phyloP scores from a whole-genome alignment of 352 stramenopile genomes.

The Aphanomyces astaci region DNA sequence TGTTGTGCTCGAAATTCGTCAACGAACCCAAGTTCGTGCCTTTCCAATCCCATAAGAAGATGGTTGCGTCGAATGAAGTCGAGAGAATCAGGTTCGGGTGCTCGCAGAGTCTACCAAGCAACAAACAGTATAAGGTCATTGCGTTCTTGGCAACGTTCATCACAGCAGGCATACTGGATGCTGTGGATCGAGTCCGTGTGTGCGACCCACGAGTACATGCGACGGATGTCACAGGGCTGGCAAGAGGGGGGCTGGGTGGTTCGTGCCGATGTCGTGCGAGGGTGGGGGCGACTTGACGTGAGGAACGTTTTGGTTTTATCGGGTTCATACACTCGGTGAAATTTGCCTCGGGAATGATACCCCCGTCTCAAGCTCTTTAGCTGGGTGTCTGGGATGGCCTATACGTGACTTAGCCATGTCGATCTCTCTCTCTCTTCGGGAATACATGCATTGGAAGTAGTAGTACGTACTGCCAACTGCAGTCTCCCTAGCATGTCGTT shows the following conservation, averaged over 20 bases:
- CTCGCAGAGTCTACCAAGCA: slow-evolving; percentile 28
- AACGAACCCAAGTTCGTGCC: slow-evolving; percentile 49
- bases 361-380: slow-evolving; percentile 51
- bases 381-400: slow-evolving; percentile 52
- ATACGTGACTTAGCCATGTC: background rate
- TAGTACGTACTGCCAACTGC: slow-evolving; percentile 24
- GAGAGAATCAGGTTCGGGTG: slow-evolving; percentile 57
- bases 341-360: slow-evolving; percentile 55
- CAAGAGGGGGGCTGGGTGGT: background rate
- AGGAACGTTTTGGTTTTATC: slow-evolving; percentile 32
- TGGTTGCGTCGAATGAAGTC: slow-evolving; percentile 50
- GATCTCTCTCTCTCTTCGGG: no score
- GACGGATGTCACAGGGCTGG: background rate
- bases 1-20: slow-evolving; percentile 57
- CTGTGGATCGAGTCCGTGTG: slow-evolving; percentile 5
- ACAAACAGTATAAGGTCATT: background rate
- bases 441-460: no score
- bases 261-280: background rate
- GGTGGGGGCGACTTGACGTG: no score
- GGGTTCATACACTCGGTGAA: slow-evolving; percentile 46
- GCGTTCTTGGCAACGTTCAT: background rate
- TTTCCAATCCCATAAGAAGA: slow-evolving; percentile 66
- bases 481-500: slow-evolving; percentile 42
- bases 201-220: slow-evolving; percentile 4
- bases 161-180: background rate